A percentile compares a stretch with the other conserved stretches of the same genome.
These are phyloP conservation scores for Phellopilus nigrolimitatus DNA, from an alignment of 1,284 basidiomycete genomes.

Conservation along the genomic window DNA sequence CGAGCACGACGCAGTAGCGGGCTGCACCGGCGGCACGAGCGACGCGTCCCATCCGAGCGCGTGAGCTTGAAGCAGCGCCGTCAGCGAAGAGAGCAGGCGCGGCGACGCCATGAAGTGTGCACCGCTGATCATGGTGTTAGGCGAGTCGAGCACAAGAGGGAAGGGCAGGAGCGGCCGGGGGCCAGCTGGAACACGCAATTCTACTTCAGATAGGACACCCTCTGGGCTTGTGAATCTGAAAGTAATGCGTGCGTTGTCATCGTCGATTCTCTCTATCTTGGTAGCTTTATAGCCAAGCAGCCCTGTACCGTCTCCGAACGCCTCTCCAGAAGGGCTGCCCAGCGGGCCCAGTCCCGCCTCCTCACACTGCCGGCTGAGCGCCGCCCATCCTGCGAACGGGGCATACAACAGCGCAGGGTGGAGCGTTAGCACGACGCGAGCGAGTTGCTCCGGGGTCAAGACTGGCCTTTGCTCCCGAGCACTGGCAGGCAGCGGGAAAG, in stretches of 20 bases:
- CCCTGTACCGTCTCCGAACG: conserved; percentile 39
- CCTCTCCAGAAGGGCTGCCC: conserved; percentile 40
- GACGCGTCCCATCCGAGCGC: conserved; percentile 53
- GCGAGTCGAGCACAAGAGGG: conserved; percentile 29
- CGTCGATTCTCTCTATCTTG: conserved; percentile 37
- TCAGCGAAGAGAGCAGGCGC: conserved; percentile 43
- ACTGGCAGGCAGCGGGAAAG: conserved; percentile 52
- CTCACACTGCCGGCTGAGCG: conserved; percentile 49
- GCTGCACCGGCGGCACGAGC: conserved; percentile 41
- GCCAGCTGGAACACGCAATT: conserved; percentile 42
- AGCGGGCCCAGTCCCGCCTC: conserved; percentile 50
- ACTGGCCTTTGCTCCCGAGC: conserved; percentile 22
- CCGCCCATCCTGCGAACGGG: conserved; percentile 55
- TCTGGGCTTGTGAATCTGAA: conserved; percentile 36
- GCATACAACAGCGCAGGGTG: conserved; percentile 52
- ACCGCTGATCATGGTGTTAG: conserved; percentile 19
- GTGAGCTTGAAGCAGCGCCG: conserved; percentile 46
- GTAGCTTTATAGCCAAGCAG: conserved; percentile 48
- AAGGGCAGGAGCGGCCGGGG: conserved; percentile 35
- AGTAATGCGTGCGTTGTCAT: conserved; percentile 35
- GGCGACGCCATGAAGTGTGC: conserved; percentile 34
- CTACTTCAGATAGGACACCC: not conserved
- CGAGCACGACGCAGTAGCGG: conserved; percentile 47
- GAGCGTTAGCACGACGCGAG: conserved; percentile 47
- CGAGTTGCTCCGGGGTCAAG: conserved; percentile 43